These are phyloP conservation scores for Apiospora malaysiana DNA, from an alignment of 2,329 filamentous ascomycete genomes.

Conservation along the genomic window DNA sequence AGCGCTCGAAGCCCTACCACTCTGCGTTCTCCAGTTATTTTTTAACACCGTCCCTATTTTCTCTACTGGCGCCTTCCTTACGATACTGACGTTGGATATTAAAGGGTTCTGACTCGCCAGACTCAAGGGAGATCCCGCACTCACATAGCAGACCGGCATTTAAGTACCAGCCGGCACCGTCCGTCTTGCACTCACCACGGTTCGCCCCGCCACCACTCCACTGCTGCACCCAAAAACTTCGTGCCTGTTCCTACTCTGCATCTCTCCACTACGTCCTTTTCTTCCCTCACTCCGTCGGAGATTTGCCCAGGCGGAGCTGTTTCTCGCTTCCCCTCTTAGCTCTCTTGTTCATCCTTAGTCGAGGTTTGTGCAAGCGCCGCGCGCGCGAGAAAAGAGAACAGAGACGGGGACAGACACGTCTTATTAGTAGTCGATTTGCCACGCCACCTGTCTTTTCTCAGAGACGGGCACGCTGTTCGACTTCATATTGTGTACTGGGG, in stretches of 20 bases:
- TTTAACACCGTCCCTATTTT: conserved; percentile 18
- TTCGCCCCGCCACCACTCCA: conserved; percentile 27
- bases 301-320: conserved; percentile 16
- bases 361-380: conserved; percentile 15
- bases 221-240: conserved; percentile 24
- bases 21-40: conserved; percentile 14
- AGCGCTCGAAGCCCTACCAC: conserved; percentile 9
- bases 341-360: conserved; percentile 13
- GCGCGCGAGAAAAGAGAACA: conserved; percentile 1
- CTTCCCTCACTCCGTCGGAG: conserved; percentile 14
- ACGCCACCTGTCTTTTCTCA: neutral
- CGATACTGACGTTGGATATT: conserved; percentile 19
- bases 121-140: conserved; percentile 29
- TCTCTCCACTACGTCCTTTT: conserved; percentile 24
- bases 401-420: neutral
- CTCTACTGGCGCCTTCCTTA: conserved; percentile 22
- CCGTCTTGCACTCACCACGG: conserved; percentile 21
- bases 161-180: conserved; percentile 22
- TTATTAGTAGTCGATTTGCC: neutral
- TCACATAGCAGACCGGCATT: conserved; percentile 25
- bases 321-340: conserved; percentile 9
- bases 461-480: neutral
- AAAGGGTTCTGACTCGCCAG: conserved; percentile 24
- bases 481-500: neutral
- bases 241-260: conserved; percentile 20